Conservation (phyloP, 345 rosid species). For the Angophora floribunda region DNA sequence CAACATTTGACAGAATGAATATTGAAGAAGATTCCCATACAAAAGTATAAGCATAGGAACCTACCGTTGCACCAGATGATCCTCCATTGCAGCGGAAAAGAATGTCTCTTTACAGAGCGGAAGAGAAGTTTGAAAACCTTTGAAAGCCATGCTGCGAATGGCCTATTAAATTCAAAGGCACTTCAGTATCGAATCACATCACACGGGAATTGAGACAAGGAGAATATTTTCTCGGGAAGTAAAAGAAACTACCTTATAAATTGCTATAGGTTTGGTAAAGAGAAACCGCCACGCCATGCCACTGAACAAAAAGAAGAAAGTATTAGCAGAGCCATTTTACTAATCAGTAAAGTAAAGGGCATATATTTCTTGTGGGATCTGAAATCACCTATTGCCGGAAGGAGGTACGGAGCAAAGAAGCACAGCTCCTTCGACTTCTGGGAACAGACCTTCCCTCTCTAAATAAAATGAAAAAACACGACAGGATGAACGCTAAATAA, state of each 20-base stretch:
- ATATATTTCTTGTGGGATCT: neutral
- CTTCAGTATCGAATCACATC: neutral
- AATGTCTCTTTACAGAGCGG: slow-evolving; percentile 85
- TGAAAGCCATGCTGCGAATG: slow-evolving; percentile 82
- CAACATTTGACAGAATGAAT: neutral
- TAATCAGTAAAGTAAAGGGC: neutral
- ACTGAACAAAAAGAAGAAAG: slow-evolving; percentile 24
- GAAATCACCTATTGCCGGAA: slow-evolving; percentile 77
- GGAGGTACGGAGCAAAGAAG: slow-evolving; percentile 92
- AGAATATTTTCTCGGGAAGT: neutral
- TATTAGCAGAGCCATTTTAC: neutral
- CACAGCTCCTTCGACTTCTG: slow-evolving; percentile 58
- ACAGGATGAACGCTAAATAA: neutral
- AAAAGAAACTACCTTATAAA: slow-evolving; percentile 53
- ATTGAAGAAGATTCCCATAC: neutral
- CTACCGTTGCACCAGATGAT: slow-evolving; percentile 59
- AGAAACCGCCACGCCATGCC: slow-evolving; percentile 86
- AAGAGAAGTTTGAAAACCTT: slow-evolving; percentile 74
- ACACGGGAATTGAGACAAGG: neutral
- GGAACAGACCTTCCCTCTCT: slow-evolving; percentile 34
- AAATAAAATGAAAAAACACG: neutral
- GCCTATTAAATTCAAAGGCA: slow-evolving; percentile 27
- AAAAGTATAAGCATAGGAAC: neutral
- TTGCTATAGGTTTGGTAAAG: slow-evolving; percentile 75
- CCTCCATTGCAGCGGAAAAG: slow-evolving; percentile 72